A percentile compares a stretch with the other conserved stretches of the same genome.
Conservation (phyloP, 2,329 filamentous ascomycete species). For the Fusarium musae region DNA sequence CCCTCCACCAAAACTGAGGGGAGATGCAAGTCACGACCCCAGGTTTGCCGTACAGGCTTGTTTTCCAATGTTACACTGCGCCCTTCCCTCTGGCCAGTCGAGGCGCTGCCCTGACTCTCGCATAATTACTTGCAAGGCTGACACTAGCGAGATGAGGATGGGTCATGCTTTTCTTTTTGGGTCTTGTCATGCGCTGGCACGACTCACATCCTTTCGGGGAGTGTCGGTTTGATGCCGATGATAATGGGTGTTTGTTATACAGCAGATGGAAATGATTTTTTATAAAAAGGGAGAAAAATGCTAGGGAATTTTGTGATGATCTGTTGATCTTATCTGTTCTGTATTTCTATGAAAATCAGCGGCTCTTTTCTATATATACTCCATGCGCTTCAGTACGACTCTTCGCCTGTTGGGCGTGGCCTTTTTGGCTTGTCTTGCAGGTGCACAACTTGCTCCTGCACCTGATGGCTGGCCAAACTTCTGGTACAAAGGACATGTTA, state of each 20-base stretch:
- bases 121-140: conserved; percentile 8
- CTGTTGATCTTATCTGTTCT: background rate
- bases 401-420: background rate
- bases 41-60: background rate
- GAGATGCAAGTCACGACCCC: background rate
- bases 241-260: background rate
- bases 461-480: conserved; percentile 39
- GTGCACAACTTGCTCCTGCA: conserved; percentile 5
- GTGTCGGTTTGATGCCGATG: conserved; percentile 23
- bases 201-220: conserved; percentile 23
- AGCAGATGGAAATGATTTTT: background rate
- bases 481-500: conserved; percentile 36
- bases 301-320: accelerated
- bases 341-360: too few species aligned
- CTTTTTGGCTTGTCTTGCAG: background rate
- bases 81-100: background rate
- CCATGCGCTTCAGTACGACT: background rate
- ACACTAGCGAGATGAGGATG: background rate
- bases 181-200: conserved; percentile 21
- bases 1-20: background rate
- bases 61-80: background rate
- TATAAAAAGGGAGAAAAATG: background rate
- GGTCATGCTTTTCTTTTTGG: conserved; percentile 12
- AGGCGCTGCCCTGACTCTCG: background rate
- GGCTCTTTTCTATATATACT: background rate